Base-by-base conservation (phyloP, 805 yeast species). In the Hemisphaericaspora nanyangensis region DNA sequence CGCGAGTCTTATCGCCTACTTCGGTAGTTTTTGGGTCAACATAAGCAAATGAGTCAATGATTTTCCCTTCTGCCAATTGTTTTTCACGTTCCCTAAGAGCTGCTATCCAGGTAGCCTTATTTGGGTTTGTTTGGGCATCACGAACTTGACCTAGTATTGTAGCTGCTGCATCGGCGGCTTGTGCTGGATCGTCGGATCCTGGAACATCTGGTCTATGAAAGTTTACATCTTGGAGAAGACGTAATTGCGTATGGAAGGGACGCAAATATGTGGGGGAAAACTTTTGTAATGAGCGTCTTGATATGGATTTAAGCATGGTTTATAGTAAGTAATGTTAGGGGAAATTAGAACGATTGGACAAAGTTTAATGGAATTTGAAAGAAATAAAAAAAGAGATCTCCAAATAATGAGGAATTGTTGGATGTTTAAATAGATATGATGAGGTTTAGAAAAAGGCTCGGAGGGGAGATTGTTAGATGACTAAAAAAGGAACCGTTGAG, bases 71-170 rank as follows among this genome's bases (percentile, higher is more conserved):
- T 17, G 77, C 79, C 54, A 76, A 60, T 52, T 85, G 85, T 53
- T 77, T 73, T 49, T 80, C 76, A 38, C 89, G 73, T 50, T 87
- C 93, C 12, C 76, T 74, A 44, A 89, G 66, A 0, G 96, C 96
- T 39, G 80, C 87, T 54, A 87, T 63, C 97, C 97, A 90, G 3
- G 96, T 86, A 29, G 83, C 87, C 40, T 62, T 62, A 42, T 67
- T 65, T 13, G 66, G 64, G 37, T 51, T 32, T 31, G 56, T 70
- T 40, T 68, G 73, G 44, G 70, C 68, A 48, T 82, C 88, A 37
- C 70, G 60, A 42, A 63, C 65, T 50, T 83, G 89, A 0, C 87
- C 76, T 35, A 78, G 58, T 10, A 81, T 71, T 4, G 89, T 81
- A n/a, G 89, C 77, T 6, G 81, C 70, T 17, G 88, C 88, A 58